Evolutionary conservation across 495 filamentous ascomycete species (phyloP).

Genomic region (Neurospora sp.): DNA sequence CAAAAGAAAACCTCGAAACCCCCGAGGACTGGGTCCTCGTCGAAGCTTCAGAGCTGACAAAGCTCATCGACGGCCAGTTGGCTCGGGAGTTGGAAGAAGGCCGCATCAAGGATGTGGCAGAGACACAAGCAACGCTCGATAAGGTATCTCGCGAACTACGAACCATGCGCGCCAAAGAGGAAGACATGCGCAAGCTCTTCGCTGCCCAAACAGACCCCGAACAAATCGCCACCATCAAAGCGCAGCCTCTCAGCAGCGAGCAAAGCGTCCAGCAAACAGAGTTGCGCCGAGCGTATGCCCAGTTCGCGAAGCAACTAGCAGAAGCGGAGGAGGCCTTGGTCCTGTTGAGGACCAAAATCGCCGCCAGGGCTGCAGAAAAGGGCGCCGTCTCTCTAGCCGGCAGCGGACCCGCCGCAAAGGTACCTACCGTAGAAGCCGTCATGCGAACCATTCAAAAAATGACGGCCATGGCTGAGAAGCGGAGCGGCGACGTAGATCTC

Average conservation of each 20-base stretch:
- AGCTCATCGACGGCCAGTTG: slow-evolving; percentile 46
- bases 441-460: slow-evolving; percentile 84
- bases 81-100: slow-evolving; percentile 50
- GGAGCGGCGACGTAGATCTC: slow-evolving; percentile 75
- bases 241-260: slow-evolving; percentile 70
- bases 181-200: slow-evolving; percentile 63
- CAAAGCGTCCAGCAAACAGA: slow-evolving; percentile 74
- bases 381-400: slow-evolving; percentile 15
- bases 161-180: slow-evolving; percentile 58
- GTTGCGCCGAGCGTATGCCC: slow-evolving; percentile 57
- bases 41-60: slow-evolving; percentile 56
- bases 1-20: slow-evolving; percentile 50
- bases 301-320: slow-evolving; percentile 60
- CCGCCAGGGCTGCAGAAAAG: slow-evolving; percentile 24
- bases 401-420: slow-evolving; percentile 28
- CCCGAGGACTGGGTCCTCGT: slow-evolving; percentile 57
- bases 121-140: slow-evolving; percentile 50
- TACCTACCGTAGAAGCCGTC: slow-evolving; percentile 84
- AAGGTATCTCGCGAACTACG: slow-evolving; percentile 54
- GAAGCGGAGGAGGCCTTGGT: slow-evolving; percentile 75
- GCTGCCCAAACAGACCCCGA: slow-evolving; percentile 53
- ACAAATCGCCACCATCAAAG: slow-evolving; percentile 44
- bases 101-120: slow-evolving; percentile 51
- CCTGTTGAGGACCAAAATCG: slow-evolving; percentile 70
- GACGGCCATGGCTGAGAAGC: slow-evolving; percentile 82